Conservation (phyloP, 805 yeast species). For the Saturnispora hagleri region DNA sequence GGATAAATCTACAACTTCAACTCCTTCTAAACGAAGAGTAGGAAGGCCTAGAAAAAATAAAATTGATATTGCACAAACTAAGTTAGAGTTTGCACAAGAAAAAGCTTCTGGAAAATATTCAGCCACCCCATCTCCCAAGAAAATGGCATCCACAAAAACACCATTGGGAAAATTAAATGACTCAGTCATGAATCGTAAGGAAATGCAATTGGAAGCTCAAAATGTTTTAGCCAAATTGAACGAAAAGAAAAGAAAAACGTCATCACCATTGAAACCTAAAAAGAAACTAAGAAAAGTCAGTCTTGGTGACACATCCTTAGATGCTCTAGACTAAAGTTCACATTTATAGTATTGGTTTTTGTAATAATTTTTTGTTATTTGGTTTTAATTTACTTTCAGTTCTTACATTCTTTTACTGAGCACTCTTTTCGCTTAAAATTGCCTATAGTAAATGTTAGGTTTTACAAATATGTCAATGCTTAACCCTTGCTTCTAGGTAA, state of each 20-base stretch:
- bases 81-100: background rate
- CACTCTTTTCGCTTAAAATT: slow-evolving; percentile 8
- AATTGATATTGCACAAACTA: background rate
- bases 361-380: background rate
- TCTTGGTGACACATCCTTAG: slow-evolving; percentile 7
- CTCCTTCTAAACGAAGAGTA: background rate
- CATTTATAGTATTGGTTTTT: background rate
- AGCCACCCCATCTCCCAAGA: slow-evolving; percentile 2
- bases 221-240: background rate
- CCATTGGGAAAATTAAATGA: slow-evolving; percentile 7
- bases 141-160: slow-evolving; percentile 2
- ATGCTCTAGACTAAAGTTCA: background rate
- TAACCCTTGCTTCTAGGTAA: background rate
- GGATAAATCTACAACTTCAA: background rate
- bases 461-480: background rate
- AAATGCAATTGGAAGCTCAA: slow-evolving; percentile 2
- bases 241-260: slow-evolving; percentile 10
- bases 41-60: slow-evolving; percentile 2
- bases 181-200: slow-evolving; percentile 11
- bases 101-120: background rate
- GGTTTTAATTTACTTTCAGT: background rate
- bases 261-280: slow-evolving; percentile 12
- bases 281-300: slow-evolving; percentile 11
- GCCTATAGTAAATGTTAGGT: background rate
- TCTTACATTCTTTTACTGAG: background rate